These are phyloP conservation scores for Yamadazyma jaroonii DNA, from an alignment of 1,139 yeast genomes.

Conservation along the genomic window DNA sequence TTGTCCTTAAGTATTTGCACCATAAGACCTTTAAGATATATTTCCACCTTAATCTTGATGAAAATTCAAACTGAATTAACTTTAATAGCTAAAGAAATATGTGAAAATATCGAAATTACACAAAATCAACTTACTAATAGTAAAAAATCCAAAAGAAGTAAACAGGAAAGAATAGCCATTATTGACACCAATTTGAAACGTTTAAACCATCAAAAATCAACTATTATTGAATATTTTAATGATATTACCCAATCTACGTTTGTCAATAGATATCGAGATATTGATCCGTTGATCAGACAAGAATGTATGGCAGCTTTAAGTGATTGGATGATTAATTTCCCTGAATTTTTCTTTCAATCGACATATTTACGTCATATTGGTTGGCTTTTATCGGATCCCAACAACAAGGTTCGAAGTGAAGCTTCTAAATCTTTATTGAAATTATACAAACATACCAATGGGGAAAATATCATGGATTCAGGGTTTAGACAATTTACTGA, in stretches of 20 bases:
- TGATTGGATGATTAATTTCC: constrained; percentile 66
- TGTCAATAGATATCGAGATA: constrained; percentile 77
- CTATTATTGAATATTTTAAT: constrained; percentile 53
- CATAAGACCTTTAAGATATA: constrained; percentile 69
- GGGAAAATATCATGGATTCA: constrained; percentile 20
- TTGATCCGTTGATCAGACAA: constrained; percentile 67
- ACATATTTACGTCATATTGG: constrained; percentile 75
- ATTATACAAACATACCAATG: constrained; percentile 35
- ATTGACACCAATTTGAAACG: constrained; percentile 46
- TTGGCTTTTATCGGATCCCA: constrained; percentile 76
- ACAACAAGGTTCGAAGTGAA: constrained; percentile 59
- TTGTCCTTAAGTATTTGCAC: constrained; percentile 68
- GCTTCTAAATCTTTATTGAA: constrained; percentile 57
- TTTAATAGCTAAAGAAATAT: constrained; percentile 24
- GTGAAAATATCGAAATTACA: constrained; percentile 41
- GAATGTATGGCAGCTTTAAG: constrained; percentile 65
- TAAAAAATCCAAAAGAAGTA: constrained; percentile 25
- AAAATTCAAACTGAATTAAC: constrained; percentile 61
- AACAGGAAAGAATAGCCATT: constrained; percentile 35
- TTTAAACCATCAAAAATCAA: constrained; percentile 50
- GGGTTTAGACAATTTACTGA: constrained; percentile 73
- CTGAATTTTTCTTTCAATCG: constrained; percentile 69
- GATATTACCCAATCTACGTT: constrained; percentile 70
- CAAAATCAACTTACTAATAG: constrained; percentile 39
- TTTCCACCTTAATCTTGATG: constrained; percentile 60